A percentile compares a stretch with the other conserved stretches of the same genome.
Conservation (phyloP, 2,329 filamentous ascomycete genomes). For the Colletotrichum magnum region DNA sequence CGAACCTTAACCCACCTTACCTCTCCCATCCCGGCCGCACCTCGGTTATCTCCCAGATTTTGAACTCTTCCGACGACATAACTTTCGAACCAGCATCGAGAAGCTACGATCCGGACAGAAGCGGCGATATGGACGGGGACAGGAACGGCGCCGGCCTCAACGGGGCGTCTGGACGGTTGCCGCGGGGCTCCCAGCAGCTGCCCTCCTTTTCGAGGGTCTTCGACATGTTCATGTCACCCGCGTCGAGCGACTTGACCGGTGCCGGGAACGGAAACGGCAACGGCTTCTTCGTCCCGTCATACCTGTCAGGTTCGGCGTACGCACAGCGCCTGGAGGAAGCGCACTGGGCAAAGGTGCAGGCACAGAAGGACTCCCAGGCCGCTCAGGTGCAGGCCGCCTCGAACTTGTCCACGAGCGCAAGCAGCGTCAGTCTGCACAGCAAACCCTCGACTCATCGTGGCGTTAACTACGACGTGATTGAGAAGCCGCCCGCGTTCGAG, state of each 20-base stretch:
- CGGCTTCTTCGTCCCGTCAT: slow-evolving; percentile 86
- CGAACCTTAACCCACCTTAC: slow-evolving; percentile 53
- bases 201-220: slow-evolving; percentile 68
- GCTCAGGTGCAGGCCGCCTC: slow-evolving; percentile 57
- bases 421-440: slow-evolving; percentile 64
- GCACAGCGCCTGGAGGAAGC: slow-evolving; percentile 81
- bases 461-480: slow-evolving; percentile 87
- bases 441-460: slow-evolving; percentile 78
- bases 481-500: slow-evolving; percentile 75
- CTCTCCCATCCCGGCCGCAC: slow-evolving; percentile 53
- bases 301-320: slow-evolving; percentile 84
- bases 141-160: slow-evolving; percentile 47
- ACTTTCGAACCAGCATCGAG: slow-evolving; percentile 52
- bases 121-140: slow-evolving; percentile 52
- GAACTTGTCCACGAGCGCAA: slow-evolving; percentile 67
- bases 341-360: slow-evolving; percentile 72
- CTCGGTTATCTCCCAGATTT: slow-evolving; percentile 68
- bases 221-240: slow-evolving; percentile 59
- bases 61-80: slow-evolving; percentile 62
- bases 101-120: slow-evolving; percentile 41
- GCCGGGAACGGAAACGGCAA: slow-evolving; percentile 48
- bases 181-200: slow-evolving; percentile 48
- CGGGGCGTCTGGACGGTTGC: slow-evolving; percentile 43
- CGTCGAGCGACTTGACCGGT: slow-evolving; percentile 39
- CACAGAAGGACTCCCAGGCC: slow-evolving; percentile 63